Evolutionary conservation across 2,329 filamentous ascomycete species (phyloP).

Genomic region (Colletotrichum lentis): DNA sequence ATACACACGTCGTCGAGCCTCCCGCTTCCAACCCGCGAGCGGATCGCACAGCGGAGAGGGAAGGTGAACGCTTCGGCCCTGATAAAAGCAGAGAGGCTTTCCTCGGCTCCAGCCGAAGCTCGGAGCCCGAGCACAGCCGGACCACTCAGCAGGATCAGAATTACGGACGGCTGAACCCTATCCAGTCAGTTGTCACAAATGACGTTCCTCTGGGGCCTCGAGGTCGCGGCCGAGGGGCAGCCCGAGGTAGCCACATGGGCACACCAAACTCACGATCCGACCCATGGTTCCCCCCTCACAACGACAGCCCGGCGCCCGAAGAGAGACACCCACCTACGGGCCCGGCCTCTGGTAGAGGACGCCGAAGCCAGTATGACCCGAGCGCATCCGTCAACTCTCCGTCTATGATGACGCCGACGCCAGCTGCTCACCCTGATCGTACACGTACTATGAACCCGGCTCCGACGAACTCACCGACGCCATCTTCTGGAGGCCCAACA

Average conservation of each 20-base stretch:
- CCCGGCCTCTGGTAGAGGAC: slow-evolving; percentile 58
- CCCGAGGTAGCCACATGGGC: slow-evolving; percentile 50
- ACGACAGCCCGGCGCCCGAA: slow-evolving; percentile 56
- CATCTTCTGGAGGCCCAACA: slow-evolving; percentile 41
- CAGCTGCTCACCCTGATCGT: slow-evolving; percentile 35
- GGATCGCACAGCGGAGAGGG: slow-evolving; percentile 53
- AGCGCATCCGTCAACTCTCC: slow-evolving; percentile 27
- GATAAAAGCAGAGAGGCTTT: slow-evolving; percentile 57
- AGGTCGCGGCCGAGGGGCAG: slow-evolving; percentile 56
- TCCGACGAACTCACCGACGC: slow-evolving; percentile 30
- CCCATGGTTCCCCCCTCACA: slow-evolving; percentile 50
- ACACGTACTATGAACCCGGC: slow-evolving; percentile 29
- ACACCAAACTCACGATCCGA: slow-evolving; percentile 53
- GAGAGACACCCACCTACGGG: slow-evolving; percentile 62
- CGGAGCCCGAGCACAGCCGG: slow-evolving; percentile 61
- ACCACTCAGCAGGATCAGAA: slow-evolving; percentile 66
- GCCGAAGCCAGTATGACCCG: slow-evolving; percentile 44
- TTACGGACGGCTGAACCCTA: slow-evolving; percentile 68
- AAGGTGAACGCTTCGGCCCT: slow-evolving; percentile 50
- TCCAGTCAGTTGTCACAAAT: slow-evolving; percentile 53
- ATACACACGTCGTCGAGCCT: slow-evolving; percentile 47
- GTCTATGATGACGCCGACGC: slow-evolving; percentile 23
- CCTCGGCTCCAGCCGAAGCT: slow-evolving; percentile 48
- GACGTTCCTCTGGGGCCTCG: slow-evolving; percentile 65
- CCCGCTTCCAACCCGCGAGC: slow-evolving; percentile 40